Percentiles rank a stretch among this genome's conserved stretches.
phyloP scores from a whole-genome alignment of 352 stramenopile species.

The Pythium dissimile region DNA sequence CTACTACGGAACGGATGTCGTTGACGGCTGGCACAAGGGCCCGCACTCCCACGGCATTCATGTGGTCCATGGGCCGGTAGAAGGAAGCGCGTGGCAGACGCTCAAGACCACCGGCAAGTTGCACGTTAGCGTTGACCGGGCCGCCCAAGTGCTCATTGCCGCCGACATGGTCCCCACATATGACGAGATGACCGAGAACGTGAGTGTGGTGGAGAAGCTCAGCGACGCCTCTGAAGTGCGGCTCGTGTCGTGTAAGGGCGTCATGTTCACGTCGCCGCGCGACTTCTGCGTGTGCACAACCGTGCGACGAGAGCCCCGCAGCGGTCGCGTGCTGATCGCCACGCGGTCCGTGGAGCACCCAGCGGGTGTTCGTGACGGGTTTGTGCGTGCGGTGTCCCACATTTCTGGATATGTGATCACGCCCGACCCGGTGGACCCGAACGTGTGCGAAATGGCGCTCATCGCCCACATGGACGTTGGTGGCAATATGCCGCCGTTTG shows the following conservation, averaged over 20 bases:
- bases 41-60: constrained; percentile 65
- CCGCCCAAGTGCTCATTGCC: constrained; percentile 44
- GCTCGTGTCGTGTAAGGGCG: constrained; percentile 48
- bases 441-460: constrained; percentile 61
- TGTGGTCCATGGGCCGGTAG: constrained; percentile 61
- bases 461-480: constrained; percentile 77
- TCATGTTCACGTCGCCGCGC: constrained; percentile 73
- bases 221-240: constrained; percentile 61
- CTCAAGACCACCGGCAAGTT: constrained; percentile 66
- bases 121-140: constrained; percentile 51
- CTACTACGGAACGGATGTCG: constrained; percentile 51
- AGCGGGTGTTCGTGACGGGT: constrained; percentile 35
- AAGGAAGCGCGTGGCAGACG: constrained; percentile 57
- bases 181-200: constrained; percentile 76
- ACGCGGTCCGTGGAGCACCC: constrained; percentile 66
- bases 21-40: constrained; percentile 59
- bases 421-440: constrained; percentile 48
- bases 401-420: constrained; percentile 76
- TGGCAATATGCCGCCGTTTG: constrained; percentile 56
- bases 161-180: constrained; percentile 62
- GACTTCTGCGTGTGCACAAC: constrained; percentile 74
- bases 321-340: constrained; percentile 59
- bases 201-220: constrained; percentile 55
- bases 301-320: constrained; percentile 35
- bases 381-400: constrained; percentile 22